These are phyloP conservation scores for Mrakiaceae sp. DNA, from an alignment of 1,284 basidiomycete species.

Conservation along the genomic window DNA sequence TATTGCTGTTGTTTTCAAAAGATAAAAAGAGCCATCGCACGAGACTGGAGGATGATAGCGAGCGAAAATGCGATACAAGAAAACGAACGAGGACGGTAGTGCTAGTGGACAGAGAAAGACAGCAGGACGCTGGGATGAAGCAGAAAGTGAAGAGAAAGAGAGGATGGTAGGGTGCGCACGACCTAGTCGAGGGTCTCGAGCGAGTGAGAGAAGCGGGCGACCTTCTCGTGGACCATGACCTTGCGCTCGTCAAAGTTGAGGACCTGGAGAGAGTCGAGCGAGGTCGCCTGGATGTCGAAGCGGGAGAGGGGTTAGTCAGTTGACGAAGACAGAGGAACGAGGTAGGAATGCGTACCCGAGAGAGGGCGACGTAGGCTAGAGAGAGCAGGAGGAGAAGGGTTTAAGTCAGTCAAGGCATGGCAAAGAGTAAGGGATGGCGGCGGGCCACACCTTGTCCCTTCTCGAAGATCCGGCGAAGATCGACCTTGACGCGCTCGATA, in stretches of 20 bases:
- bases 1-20: too few species aligned
- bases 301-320: neutral
- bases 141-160: too few species aligned
- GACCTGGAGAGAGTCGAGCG: constrained; percentile 9
- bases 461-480: neutral
- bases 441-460: neutral
- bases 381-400: neutral
- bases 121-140: too few species aligned
- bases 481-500: constrained; percentile 1
- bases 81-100: too few species aligned
- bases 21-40: too few species aligned
- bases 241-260: neutral
- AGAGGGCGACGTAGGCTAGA: constrained; percentile 14
- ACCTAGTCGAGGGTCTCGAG: constrained; percentile 3
- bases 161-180: too few species aligned
- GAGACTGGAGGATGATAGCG: too few species aligned
- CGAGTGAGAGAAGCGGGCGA: constrained; percentile 13
- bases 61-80: too few species aligned
- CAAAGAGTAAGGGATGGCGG: too few species aligned
- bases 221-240: neutral
- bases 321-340: neutral
- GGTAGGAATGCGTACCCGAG: neutral
- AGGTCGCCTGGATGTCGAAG: neutral
- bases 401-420: neutral
- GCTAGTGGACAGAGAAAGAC: too few species aligned